These are phyloP conservation scores for Suillus plorans DNA, from an alignment of 768 basidiomycete genomes.

Conservation along the genomic window DNA sequence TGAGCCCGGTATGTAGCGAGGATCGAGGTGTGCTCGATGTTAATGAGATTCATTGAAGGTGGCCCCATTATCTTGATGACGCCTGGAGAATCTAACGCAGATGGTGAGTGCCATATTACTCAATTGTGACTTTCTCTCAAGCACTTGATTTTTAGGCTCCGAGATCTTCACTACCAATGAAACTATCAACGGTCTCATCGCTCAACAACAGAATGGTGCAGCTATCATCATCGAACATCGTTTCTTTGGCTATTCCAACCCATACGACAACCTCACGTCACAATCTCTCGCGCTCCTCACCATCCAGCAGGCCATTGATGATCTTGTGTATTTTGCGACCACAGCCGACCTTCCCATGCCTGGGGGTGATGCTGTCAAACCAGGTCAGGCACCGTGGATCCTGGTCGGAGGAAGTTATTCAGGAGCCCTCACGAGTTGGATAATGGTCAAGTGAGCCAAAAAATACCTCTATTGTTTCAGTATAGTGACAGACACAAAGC, in stretches of 20 bases:
- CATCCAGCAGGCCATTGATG: constrained; percentile 73
- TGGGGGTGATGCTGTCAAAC: constrained; percentile 58
- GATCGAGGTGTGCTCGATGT: background rate
- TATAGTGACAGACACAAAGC: constrained; percentile 22
- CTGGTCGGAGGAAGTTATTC: constrained; percentile 44
- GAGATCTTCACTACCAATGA: constrained; percentile 58
- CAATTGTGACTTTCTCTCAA: background rate
- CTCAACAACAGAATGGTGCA: constrained; percentile 63
- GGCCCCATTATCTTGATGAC: constrained; percentile 39
- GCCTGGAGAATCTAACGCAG: constrained; percentile 64
- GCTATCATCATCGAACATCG: constrained; percentile 69
- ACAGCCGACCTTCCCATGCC: constrained; percentile 69
- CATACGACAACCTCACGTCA: constrained; percentile 56
- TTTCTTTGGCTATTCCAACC: constrained; percentile 77
- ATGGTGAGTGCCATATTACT: constrained; percentile 27
- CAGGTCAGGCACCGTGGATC: constrained; percentile 46
- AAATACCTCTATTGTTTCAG: too few species aligned
- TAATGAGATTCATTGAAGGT: constrained; percentile 15
- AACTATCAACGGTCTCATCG: constrained; percentile 64
- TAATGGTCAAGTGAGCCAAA: constrained; percentile 70
- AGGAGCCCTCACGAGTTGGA: constrained; percentile 55
- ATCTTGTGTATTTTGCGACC: constrained; percentile 67
- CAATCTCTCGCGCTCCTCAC: constrained; percentile 60
- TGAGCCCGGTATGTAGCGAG: constrained; percentile 37
- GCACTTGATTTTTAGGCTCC: constrained; percentile 19